Base-by-base conservation (phyloP, 371 early-diverging fungal species). In the Mucor lusitanicus region DNA sequence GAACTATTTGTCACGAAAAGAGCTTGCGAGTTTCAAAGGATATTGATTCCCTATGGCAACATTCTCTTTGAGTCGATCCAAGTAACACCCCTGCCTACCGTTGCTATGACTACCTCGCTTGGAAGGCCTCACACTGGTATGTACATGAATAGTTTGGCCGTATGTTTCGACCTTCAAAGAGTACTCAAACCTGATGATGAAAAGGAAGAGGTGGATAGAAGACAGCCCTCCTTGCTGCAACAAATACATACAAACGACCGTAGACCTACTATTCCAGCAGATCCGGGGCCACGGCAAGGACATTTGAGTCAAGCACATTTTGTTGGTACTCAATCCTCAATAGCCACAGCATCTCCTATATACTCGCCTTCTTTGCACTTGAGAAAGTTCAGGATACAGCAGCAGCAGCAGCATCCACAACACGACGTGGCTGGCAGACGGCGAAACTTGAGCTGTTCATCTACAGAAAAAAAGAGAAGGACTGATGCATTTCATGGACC, bases 21-120 rank as follows among this genome's bases (percentile, higher is more conserved):
- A 11, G 27, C 57, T n/a, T 67, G 64, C 42, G 59, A 69, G 3
- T 66, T 77, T 54, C 75, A 80, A 50, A 42, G 68, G 5, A 73
- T 80, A n/a, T 57, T 73, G 21, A 68, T 80, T 61, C 80, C 77
- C 5, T 80, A 80, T 42, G 75, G 80, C 27, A 33, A 23, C 25
- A 56, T 80, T 40, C 37, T 69, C 3, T 80, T 80, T 68, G 77
- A 74, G 33, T 66, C 73, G 3, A 69, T 69, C 50, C 73, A 75
- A 23, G 50, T 80, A 1, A 73, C 69, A 5, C 32, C 61, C 4
- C 27, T 15, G 35, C 44, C 58, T 35, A 32, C 4, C 8, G 11
- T 39, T 13, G 35, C 50, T 21, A 21, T 23, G 7, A 7, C 23
- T 15, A 1, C 25, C 27, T 25, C 17, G 21, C 3, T 33, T 44